Percentiles rank a stretch among this genome's conserved stretches.
Evolutionary conservation across 2,329 filamentous ascomycete genomes (phyloP).

Genomic region (Aspergillus sp.): DNA sequence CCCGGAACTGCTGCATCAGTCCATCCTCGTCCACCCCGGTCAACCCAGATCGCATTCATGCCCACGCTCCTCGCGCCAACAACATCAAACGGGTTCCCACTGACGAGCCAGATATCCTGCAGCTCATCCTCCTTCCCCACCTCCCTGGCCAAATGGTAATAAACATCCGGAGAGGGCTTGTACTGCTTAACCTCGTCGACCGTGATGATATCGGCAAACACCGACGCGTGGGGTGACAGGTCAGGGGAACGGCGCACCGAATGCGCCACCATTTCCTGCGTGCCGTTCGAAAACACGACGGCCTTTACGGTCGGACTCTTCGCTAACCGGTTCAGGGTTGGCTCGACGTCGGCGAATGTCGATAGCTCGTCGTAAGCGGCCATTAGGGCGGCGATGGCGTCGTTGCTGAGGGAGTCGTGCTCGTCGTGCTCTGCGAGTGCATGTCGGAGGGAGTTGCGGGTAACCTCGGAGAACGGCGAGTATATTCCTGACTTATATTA

Average conservation of each 20-base stretch:
- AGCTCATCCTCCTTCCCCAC: slow-evolving; percentile 48
- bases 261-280: slow-evolving; percentile 59
- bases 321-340: slow-evolving; percentile 52
- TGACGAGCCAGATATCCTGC: slow-evolving; percentile 65
- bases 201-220: slow-evolving; percentile 59
- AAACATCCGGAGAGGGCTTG: slow-evolving; percentile 65
- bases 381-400: slow-evolving; percentile 56
- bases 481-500: slow-evolving; percentile 52
- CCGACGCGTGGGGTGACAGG: slow-evolving; percentile 48
- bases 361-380: slow-evolving; percentile 63
- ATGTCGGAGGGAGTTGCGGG: slow-evolving; percentile 61
- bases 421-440: slow-evolving; percentile 58
- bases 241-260: slow-evolving; percentile 60
- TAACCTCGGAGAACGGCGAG: slow-evolving; percentile 63
- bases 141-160: slow-evolving; percentile 57
- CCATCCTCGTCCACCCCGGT: slow-evolving; percentile 57
- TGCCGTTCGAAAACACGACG: slow-evolving; percentile 72
- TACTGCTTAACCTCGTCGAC: slow-evolving; percentile 61
- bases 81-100: slow-evolving; percentile 72
- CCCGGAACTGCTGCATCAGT: slow-evolving; percentile 58
- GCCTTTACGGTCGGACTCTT: slow-evolving; percentile 46
- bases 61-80: slow-evolving; percentile 63
- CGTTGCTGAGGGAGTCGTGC: slow-evolving; percentile 42
- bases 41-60: slow-evolving; percentile 43
- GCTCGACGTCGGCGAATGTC: slow-evolving; percentile 63